phyloP scores from a whole-genome alignment of 2,329 filamentous ascomycete genomes.

The Albophoma yamanashiensis region DNA sequence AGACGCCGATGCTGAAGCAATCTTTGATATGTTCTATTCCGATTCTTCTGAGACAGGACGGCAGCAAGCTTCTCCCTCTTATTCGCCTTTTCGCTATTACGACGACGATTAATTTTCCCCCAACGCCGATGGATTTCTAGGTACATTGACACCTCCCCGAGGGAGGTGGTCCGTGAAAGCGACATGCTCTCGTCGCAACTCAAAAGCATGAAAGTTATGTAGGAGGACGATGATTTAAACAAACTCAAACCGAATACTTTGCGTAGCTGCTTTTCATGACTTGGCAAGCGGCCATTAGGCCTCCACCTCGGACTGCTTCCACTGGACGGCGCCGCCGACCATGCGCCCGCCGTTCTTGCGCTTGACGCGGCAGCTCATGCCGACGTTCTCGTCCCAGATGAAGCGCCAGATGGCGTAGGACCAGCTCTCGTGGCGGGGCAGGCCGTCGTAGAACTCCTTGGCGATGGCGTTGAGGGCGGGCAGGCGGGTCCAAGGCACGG shows the following conservation, averaged over 20 bases:
- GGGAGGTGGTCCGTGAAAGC: not conserved
- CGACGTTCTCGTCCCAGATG: conserved; percentile 80
- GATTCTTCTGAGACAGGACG: not conserved
- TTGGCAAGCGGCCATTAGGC: conserved; percentile 27
- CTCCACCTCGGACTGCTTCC: conserved; percentile 62
- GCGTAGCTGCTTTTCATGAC: not conserved
- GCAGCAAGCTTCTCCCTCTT: not conserved
- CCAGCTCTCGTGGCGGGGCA: conserved; percentile 88
- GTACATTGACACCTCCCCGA: not conserved
- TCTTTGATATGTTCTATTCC: not conserved
- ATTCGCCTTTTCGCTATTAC: not conserved
- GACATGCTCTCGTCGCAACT: not conserved
- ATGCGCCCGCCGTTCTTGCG: conserved; percentile 63
- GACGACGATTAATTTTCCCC: not conserved
- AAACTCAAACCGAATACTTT: not conserved
- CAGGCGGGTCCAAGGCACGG: conserved; percentile 86
- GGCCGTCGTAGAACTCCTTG: conserved; percentile 79
- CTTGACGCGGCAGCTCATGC: conserved; percentile 89
- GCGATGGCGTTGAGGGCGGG: conserved; percentile 69
- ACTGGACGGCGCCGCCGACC: conserved; percentile 41
- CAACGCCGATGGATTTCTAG: not conserved
- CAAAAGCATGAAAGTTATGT: not conserved
- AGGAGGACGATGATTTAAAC: not conserved
- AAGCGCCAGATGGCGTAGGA: conserved; percentile 91
- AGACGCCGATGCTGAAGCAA: not conserved